These are phyloP conservation scores for Suillus subaureus DNA, from an alignment of 768 basidiomycete species.

Conservation along the genomic window DNA sequence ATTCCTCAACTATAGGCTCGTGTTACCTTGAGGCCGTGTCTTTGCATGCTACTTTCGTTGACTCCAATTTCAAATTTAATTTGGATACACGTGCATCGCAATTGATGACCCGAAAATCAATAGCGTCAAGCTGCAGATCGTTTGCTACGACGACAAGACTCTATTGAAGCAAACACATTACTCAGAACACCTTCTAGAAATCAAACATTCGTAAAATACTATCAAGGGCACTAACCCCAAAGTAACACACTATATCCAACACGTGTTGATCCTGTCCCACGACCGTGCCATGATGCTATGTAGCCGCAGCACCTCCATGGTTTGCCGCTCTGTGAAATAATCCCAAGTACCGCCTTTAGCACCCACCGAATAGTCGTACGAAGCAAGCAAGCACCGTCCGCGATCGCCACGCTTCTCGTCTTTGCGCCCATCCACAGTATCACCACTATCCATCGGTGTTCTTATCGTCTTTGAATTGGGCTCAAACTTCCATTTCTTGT, in stretches of 20 bases:
- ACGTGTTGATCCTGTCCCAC: constrained; percentile 35
- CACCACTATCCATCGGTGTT: neutral
- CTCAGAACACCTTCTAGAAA: constrained; percentile 24
- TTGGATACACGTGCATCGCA: constrained; percentile 1
- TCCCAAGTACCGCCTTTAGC: constrained; percentile 2
- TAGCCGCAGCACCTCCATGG: constrained; percentile 24
- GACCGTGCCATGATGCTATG: constrained; percentile 24
- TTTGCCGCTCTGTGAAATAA: neutral
- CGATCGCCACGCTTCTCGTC: neutral
- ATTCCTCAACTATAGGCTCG: neutral
- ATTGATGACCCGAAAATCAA: neutral
- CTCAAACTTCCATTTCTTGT: neutral
- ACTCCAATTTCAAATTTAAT: constrained; percentile 6
- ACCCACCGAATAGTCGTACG: neutral
- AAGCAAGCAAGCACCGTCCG: constrained; percentile 1
- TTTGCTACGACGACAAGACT: neutral
- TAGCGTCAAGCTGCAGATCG: neutral
- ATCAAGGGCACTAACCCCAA: constrained; percentile 32
- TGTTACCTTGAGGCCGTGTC: neutral
- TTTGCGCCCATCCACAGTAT: constrained; percentile 3
- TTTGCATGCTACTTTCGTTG: neutral
- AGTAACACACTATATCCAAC: constrained; percentile 20
- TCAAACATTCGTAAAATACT: constrained; percentile 1
- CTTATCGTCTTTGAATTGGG: neutral
- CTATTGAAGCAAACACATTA: constrained; percentile 14